Evolutionary conservation across 768 basidiomycete genomes (phyloP).

Genomic region (Phanerochaete sordida): DNA sequence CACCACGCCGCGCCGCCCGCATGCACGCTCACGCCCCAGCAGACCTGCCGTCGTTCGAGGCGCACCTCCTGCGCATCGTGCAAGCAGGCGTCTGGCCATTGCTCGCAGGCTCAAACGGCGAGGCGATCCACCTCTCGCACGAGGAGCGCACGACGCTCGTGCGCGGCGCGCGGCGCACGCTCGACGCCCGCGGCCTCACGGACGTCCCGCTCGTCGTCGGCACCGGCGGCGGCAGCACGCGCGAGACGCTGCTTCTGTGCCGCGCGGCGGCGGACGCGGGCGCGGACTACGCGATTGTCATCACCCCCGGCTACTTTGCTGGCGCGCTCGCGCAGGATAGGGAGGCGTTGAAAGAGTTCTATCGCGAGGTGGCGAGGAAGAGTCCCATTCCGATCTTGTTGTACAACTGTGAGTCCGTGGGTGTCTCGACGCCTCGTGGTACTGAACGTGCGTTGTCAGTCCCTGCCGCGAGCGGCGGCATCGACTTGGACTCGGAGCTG

Average conservation of each 20-base stretch:
- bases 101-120: constrained; percentile 41
- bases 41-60: constrained; percentile 38
- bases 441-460: constrained; percentile 38
- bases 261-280: constrained; percentile 80
- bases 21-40: neutral
- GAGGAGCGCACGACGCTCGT: constrained; percentile 30
- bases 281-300: constrained; percentile 84
- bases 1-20: neutral
- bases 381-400: constrained; percentile 86
- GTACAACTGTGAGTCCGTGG: constrained; percentile 73
- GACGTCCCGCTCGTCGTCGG: constrained; percentile 74
- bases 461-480: constrained; percentile 84
- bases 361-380: constrained; percentile 68
- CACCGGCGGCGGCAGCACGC: constrained; percentile 79
- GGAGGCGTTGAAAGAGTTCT: constrained; percentile 75
- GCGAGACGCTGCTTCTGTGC: constrained; percentile 74
- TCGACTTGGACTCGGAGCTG: constrained; percentile 88
- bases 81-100: constrained; percentile 37
- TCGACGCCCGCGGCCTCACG: constrained; percentile 61
- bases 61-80: constrained; percentile 39
- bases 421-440: constrained; percentile 7
- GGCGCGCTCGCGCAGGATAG: constrained; percentile 61
- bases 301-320: constrained; percentile 84
- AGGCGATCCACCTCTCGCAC: constrained; percentile 43
- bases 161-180: constrained; percentile 49